phyloP scores from a whole-genome alignment of 805 yeast genomes.

The Candida krabiensis region DNA sequence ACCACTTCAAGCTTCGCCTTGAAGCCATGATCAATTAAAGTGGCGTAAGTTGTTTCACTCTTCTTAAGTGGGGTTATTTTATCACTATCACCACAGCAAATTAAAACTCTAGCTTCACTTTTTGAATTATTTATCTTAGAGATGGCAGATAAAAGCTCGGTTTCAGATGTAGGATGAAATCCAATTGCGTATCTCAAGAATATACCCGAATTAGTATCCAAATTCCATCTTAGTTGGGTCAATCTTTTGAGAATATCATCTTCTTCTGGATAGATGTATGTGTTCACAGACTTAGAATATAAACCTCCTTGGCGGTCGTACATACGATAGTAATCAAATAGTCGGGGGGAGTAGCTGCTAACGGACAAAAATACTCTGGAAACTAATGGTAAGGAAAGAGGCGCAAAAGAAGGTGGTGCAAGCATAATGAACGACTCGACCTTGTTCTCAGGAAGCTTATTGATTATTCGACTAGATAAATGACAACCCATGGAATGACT shows the following conservation, averaged over 20 bases:
- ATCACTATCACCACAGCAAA: slow-evolving; percentile 62
- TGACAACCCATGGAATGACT: slow-evolving; percentile 63
- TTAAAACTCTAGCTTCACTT: slow-evolving; percentile 43
- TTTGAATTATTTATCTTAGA: slow-evolving; percentile 35
- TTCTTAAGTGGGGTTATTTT: slow-evolving; percentile 45
- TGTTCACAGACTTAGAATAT: slow-evolving; percentile 55
- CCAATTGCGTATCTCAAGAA: slow-evolving; percentile 56
- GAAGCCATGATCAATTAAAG: slow-evolving; percentile 29
- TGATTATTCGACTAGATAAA: slow-evolving; percentile 41
- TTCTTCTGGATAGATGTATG: slow-evolving; percentile 44
- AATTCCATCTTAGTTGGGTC: slow-evolving; percentile 69
- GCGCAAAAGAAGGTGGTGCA: slow-evolving; percentile 42
- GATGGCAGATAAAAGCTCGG: slow-evolving; percentile 45
- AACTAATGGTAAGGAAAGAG: slow-evolving; percentile 17
- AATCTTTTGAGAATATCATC: slow-evolving; percentile 40
- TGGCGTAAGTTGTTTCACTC: slow-evolving; percentile 33
- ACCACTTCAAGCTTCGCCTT: slow-evolving; percentile 39
- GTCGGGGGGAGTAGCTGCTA: slow-evolving; percentile 39
- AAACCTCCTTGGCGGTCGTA: slow-evolving; percentile 66
- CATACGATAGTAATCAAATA: slow-evolving; percentile 56
- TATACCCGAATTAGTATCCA: slow-evolving; percentile 56
- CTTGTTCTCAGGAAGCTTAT: slow-evolving; percentile 35
- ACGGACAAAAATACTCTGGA: slow-evolving; percentile 26
- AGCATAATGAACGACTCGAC: slow-evolving; percentile 50
- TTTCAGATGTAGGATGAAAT: slow-evolving; percentile 41